Evolutionary conservation across 2,329 filamentous ascomycete species (phyloP).

Genomic region (Fusarium austroafricanum): DNA sequence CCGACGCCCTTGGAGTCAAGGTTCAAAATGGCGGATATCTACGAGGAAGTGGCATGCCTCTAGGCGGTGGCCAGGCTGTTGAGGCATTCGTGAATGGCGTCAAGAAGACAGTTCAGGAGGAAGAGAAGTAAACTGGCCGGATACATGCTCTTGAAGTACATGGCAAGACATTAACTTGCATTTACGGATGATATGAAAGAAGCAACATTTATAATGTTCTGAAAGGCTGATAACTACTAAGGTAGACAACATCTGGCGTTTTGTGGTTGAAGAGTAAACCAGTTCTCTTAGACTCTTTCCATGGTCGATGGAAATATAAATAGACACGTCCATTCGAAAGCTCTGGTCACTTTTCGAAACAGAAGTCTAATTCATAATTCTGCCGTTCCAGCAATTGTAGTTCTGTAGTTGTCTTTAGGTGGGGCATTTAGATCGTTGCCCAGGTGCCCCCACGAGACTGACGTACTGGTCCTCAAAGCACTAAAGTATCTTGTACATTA

Average conservation of each 20-base stretch:
- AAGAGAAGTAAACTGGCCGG: slow-evolving; percentile 46
- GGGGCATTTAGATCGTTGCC: slow-evolving; percentile 8
- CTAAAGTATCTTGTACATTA: slow-evolving; percentile 18
- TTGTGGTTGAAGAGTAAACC: background rate
- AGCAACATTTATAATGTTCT: slow-evolving; percentile 7
- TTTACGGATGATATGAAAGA: background rate
- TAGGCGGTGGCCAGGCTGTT: slow-evolving; percentile 89
- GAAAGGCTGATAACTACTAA: slow-evolving; percentile 18
- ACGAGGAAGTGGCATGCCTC: slow-evolving; percentile 79
- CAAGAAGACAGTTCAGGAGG: slow-evolving; percentile 78
- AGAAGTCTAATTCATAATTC: background rate
- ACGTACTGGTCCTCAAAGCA: slow-evolving; percentile 42
- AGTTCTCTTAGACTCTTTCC: background rate
- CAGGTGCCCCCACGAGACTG: slow-evolving; percentile 26
- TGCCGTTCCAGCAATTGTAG: background rate
- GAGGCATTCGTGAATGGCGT: slow-evolving; percentile 92
- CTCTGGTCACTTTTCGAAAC: background rate
- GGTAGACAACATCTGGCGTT: slow-evolving; percentile 18
- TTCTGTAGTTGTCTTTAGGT: background rate
- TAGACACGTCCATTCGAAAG: background rate
- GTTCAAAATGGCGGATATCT: slow-evolving; percentile 88
- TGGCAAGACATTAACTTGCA: slow-evolving; percentile 5
- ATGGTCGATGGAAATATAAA: background rate
- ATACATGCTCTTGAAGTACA: background rate
- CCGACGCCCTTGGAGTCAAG: slow-evolving; percentile 83